Evolutionary conservation across 164 flowering plant species (phyloP).

Genomic region (Cinnamomum micranthum): DNA sequence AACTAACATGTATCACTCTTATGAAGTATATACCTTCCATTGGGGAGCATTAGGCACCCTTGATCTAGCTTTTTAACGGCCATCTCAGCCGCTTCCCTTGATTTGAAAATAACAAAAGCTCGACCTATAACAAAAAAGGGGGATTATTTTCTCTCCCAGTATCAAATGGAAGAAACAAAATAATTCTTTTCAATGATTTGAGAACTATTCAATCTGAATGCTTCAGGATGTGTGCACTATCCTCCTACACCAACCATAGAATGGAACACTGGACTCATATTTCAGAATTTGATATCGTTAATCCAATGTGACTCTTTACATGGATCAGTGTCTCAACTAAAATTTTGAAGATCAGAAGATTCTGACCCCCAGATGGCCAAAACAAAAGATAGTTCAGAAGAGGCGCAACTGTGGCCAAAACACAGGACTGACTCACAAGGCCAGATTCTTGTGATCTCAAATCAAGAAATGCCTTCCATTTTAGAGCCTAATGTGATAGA

Average conservation of each 20-base stretch:
- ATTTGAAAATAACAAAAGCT: slow-evolving; percentile 67
- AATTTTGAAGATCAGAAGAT: no score
- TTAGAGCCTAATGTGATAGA: no score
- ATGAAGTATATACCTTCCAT: slow-evolving; percentile 50
- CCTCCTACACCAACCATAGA: not conserved
- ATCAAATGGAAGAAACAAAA: not conserved
- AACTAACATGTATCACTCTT: not conserved
- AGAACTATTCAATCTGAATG: not conserved
- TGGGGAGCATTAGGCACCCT: slow-evolving; percentile 63
- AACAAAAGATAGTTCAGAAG: no score
- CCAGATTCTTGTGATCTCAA: no score
- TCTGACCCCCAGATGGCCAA: no score
- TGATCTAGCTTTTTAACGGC: slow-evolving; percentile 41
- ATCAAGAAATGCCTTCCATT: no score
- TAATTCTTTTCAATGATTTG: not conserved
- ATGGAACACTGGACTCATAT: not conserved
- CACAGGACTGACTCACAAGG: no score
- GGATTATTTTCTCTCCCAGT: not conserved
- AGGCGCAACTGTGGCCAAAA: no score
- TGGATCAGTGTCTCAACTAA: no score
- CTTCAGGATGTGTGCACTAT: not conserved
- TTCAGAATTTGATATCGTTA: no score
- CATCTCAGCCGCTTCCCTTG: slow-evolving; percentile 58
- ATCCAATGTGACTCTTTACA: not conserved
- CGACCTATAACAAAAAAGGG: slow-evolving; percentile 45